A percentile compares a stretch with the other conserved stretches of the same genome.
phyloP scores from a whole-genome alignment of 2,329 filamentous ascomycete genomes.

The Fusarium praegraminearum region DNA sequence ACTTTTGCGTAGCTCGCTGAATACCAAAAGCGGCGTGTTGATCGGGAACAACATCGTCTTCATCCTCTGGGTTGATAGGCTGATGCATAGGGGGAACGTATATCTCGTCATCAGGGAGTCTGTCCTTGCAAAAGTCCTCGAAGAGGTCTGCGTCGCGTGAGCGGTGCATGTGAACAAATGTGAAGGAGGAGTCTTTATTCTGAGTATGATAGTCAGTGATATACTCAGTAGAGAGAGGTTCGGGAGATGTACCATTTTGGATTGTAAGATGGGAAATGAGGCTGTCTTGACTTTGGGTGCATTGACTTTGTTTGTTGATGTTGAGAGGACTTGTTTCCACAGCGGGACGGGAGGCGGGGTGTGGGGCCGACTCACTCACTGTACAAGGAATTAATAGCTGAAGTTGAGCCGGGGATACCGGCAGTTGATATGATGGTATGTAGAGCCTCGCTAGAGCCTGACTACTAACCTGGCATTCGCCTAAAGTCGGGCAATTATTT shows the following conservation, averaged over 20 bases:
- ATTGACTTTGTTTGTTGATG: slow-evolving; percentile 31
- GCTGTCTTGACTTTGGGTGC: slow-evolving; percentile 1
- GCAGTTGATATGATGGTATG: slow-evolving; percentile 1
- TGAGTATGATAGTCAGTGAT: slow-evolving; percentile 49
- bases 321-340: slow-evolving; percentile 12
- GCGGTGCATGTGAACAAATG: slow-evolving; percentile 79
- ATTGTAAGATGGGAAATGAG: neutral
- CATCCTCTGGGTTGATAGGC: slow-evolving; percentile 87
- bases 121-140: slow-evolving; percentile 79
- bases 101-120: slow-evolving; percentile 80
- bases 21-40: slow-evolving; percentile 91
- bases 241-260: slow-evolving; percentile 15
- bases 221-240: neutral
- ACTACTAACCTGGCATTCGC: neutral
- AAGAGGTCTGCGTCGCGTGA: slow-evolving; percentile 81
- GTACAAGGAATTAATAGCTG: slow-evolving; percentile 1
- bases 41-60: slow-evolving; percentile 89
- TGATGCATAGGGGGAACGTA: slow-evolving; percentile 84
- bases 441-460: neutral
- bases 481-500: neutral
- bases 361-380: slow-evolving; percentile 22
- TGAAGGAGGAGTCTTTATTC: slow-evolving; percentile 81
- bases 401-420: neutral
- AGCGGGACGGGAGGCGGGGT: slow-evolving; percentile 29
- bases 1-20: slow-evolving; percentile 79